Base-by-base conservation (phyloP, 768 basidiomycete genomes). In the Pluteus cervinus region DNA sequence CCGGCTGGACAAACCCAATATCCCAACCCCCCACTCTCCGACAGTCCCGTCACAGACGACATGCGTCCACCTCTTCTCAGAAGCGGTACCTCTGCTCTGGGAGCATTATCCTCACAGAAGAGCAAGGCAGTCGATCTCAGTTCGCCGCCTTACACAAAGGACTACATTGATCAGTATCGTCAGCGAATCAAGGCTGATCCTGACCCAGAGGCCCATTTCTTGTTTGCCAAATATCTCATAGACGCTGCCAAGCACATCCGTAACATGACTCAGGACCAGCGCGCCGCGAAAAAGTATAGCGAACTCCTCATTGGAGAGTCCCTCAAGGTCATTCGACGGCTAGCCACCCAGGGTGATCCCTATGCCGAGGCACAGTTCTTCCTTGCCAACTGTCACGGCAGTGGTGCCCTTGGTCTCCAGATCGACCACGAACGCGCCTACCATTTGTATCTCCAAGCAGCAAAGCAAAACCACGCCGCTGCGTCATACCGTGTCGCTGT, bases 361-460 rank as follows among this genome's bases (percentile, higher is more conserved):
- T 93, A 89, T 58, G 80, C 91, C 41, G 96, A 99, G 52, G 94
- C 96, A 9, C 94, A 98, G 57, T 99, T 98, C 65, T 98, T 96
- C 72, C 71, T 98, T 30, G 96, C 94, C 28, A 97, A 97, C 50
- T 93, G 93, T 54, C 83, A 94, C 53, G 93, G 94, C 14, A 96
- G 92, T 1, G 96, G 96, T 6, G 83, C 83, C 47, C 78, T 99
- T 16, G 94, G 96, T n/a, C 69, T 98, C 8, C 86, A 86, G 48
- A 90, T 97, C 39, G 96, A 99, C 60, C 93, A 97, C 60, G 96
- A 98, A 53, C 85, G 90, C 48, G 94, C 96, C 2, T 99, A 98
- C 56, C 90, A 94, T 57, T 71, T 98, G 12, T 99, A 98, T 53
- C 71, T 98, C 24, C 93, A 98, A 64, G 94, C 94, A 3, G 86